Evolutionary conservation across 225 moss, liverwort and hornwort genomes (phyloP), one percentile per base, ranked within the genome.

Genomic region (Straminergon stramineum): DNA sequence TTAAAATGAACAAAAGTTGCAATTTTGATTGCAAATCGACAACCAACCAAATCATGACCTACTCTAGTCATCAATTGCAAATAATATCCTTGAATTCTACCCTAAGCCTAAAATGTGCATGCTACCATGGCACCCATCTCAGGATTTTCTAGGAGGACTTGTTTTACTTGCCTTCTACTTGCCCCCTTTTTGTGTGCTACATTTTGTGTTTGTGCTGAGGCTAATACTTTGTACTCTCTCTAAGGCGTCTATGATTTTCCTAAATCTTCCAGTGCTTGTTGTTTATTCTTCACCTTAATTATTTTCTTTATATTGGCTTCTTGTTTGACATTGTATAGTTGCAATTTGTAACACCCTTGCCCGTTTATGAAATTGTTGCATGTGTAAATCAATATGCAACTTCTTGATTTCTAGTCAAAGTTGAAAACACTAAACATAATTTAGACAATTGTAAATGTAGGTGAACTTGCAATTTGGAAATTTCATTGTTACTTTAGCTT

Each of bases 111-210:
- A 70, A 70, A 21, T 39, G 8, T 13, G 5, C 5, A 1, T 3
- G 0, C 7, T 0, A 0, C 70, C 14, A 70, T 70, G 0, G 70
- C 21, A 6, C 2, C 70, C 2, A 41, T 12, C 2, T 10, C 24
- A 70, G 6, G 35, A 8, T 24, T 39, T n/a, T 66, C 2, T 39
- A 5, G 13, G 4, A 70, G 15, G 24, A 5, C 4, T 70, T 70
- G 14, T 70, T 70, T 26, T 4, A 41, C 8, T 41, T 71, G 5
- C 26, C 7, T 43, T 9, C 16, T 27, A 43, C 9, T 27, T 43
- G 9, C 5, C 3, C 26, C 26, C 4, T 26, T 15, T 26, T 39
- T 2, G 0, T 71, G 0, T 41, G 4, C 15, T 8, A 71, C 3
- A 41, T 24, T 41, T 41, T 26, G 39, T 15, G 0, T 2, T 43